These are phyloP conservation scores for Wilcoxina mikolae DNA, from an alignment of 495 filamentous ascomycete species.

Conservation along the genomic window DNA sequence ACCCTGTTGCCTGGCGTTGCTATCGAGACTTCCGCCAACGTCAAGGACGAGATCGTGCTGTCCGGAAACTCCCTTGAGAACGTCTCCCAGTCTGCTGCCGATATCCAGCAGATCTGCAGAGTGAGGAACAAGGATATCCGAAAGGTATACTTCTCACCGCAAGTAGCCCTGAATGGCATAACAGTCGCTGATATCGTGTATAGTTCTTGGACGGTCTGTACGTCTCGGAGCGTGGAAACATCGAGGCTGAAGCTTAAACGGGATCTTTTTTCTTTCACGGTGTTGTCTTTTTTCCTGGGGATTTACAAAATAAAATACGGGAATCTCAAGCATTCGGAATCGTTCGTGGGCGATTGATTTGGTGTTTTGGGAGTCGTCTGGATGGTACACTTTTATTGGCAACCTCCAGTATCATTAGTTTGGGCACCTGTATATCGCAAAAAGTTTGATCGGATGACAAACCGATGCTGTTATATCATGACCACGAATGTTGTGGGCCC, in stretches of 20 bases:
- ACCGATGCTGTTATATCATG: no score
- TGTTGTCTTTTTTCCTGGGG: slow-evolving; percentile 18
- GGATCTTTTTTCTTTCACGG: slow-evolving; percentile 21
- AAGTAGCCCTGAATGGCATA: no score
- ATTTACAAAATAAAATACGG: slow-evolving; percentile 8
- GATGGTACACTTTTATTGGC: no score
- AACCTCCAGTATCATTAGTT: no score
- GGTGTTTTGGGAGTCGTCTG: slow-evolving; percentile 3
- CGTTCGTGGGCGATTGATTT: slow-evolving; percentile 19
- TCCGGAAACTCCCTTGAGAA: slow-evolving; percentile 87
- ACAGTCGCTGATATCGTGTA: neutral
- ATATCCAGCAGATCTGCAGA: slow-evolving; percentile 98
- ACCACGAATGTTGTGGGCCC: no score
- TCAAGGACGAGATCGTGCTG: slow-evolving; percentile 93
- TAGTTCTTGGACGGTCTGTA: slow-evolving; percentile 99
- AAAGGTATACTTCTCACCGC: slow-evolving; percentile 48
- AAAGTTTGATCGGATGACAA: no score
- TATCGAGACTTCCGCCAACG: slow-evolving; percentile 69
- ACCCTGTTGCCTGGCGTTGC: slow-evolving; percentile 80
- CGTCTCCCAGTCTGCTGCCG: slow-evolving; percentile 92
- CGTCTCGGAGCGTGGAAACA: slow-evolving; percentile 94
- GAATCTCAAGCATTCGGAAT: slow-evolving; percentile 1
- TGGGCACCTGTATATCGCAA: no score
- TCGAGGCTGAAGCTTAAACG: slow-evolving; percentile 39
- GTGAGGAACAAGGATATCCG: slow-evolving; percentile 99